phyloP scores from a whole-genome alignment of 257 asterid genomes.

The Coffea canephora region DNA sequence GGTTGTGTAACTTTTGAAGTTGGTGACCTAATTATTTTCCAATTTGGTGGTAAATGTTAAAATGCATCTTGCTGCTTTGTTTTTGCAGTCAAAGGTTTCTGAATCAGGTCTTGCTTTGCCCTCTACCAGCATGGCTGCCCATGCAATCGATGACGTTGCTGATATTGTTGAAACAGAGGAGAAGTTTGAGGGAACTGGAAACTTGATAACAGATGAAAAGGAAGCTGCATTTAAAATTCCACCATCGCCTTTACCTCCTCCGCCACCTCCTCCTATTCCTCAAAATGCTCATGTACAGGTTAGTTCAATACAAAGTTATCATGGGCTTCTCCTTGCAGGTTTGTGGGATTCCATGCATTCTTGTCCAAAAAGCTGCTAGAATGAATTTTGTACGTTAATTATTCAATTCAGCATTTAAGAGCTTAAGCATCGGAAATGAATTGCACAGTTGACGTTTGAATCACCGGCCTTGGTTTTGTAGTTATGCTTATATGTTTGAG shows the following conservation, averaged over 20 bases:
- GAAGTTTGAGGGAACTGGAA: constrained; percentile 34
- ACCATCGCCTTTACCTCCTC: constrained; percentile 46
- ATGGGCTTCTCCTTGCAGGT: neutral
- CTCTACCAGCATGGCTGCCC: constrained; percentile 81
- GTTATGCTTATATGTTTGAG: too few relatives aligned
- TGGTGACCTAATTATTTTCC: neutral
- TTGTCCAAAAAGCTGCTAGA: neutral
- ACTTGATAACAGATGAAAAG: constrained; percentile 26
- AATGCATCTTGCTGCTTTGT: constrained; percentile 3
- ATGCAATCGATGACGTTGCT: constrained; percentile 66
- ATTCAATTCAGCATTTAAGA: neutral
- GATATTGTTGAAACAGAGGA: constrained; percentile 61
- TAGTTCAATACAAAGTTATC: neutral
- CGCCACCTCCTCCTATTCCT: constrained; percentile 65
- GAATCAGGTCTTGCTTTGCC: constrained; percentile 51
- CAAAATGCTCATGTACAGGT: constrained; percentile 60
- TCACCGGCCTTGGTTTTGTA: neutral
- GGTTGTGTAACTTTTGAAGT: too few relatives aligned
- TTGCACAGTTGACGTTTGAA: neutral
- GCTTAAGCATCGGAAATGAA: neutral
- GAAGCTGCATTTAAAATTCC: constrained; percentile 30
- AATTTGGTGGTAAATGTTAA: neutral
- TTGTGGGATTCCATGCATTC: neutral
- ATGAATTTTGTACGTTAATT: neutral
- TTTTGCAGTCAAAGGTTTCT: constrained; percentile 48